Evolutionary conservation across 768 basidiomycete species (phyloP), one percentile per base, ranked within the genome.

Genomic region (Hygrophorus pudorinus): DNA sequence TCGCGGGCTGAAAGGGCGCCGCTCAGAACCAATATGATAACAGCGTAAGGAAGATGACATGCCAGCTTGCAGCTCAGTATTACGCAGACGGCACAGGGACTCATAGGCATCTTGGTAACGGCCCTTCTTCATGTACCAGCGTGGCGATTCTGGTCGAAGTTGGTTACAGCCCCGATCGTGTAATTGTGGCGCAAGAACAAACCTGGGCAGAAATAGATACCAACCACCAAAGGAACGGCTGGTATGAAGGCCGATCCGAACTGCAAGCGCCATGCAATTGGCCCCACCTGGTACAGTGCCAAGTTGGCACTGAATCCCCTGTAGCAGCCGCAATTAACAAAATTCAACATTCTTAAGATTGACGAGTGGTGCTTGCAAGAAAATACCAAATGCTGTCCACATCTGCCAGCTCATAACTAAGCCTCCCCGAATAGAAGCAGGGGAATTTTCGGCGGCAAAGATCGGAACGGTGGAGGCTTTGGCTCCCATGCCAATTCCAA

Each of bases 401-500:
- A 86, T 70, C 60, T 89, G 86, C 88, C 91, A 93, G 56, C 77
- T 84, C 89, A 92, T 93, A 46, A 90, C 86, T 20, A 93, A 75
- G 1, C 81, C 90, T 45, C 91, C 91, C 53, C 92, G 79, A 45
- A 97, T 88, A 12, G 65, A 63, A 0, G 90, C 78, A 0, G 92
- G 92, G 0, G 81, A 68, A 56, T 82, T 81, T 61, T 97, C 84
- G 3, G 81, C 77, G 9, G 80, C 72, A 53, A 69, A 81, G 12
- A 83, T 71, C 5, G 81, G 81, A 0, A 77, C 75, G 0, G 80
- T 78, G 2, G 71, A 65, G 4, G 71, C 72, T 59, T 81, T 81
- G 2, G 77, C 68, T 16, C 79, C 79, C 70, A 81, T 80, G 24
- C 78, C 79, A 24, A 82, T 54, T 20, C 81, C 79, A n/a, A 81